Evolutionary conservation across 192 early-diverging fungal species (phyloP), one percentile per base, ranked within the genome.

Genomic region (Entomortierella parvispora): DNA sequence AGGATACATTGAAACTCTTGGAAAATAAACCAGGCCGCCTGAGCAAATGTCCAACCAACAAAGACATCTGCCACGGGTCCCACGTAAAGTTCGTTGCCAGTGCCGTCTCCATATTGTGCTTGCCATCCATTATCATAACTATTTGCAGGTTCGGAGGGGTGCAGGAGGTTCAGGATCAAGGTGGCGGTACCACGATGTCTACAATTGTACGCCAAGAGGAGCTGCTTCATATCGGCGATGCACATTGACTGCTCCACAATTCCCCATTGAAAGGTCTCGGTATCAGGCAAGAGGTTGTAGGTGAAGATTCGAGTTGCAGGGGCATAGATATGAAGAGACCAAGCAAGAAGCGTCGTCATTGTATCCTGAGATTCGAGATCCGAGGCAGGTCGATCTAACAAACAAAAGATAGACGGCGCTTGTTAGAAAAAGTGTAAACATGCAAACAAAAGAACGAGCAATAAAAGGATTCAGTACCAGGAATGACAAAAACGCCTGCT

Each of bases 31-130:
- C 82, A 90, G 2, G 90, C 74, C 11, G 81, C 85, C n/a, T 86
- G 82, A 15, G 79, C 76, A 69, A 93, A 93, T 23, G 76, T 69
- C 46, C 83, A 66, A 2, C 90, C 89, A n/a, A 84, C 80, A 50
- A 93, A 86, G 23, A 83, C 67, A 4, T 80, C 57, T 43, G 87
- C 84, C n/a, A 88, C 69, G 2, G 77, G 68, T 29, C 70, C 70
- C 5, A 78, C 75, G 58, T 90, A 91, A 2, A 91, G 62, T 62
- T 93, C 88, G 60, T 92, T 92, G 37, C 86, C 86, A 3, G 81
- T 84, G 0, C 90, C 90, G 58, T 92, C 91, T 28, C 86, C 89
- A 58, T 91, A 93, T 46, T 90, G 88, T 8, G 89, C 86, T 54
- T 86, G 74, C 91, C 91, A 93, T 0, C 86, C 82, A 42, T 87